Conservation (phyloP, 805 yeast genomes). For the Zygotorulaspora sp. region DNA sequence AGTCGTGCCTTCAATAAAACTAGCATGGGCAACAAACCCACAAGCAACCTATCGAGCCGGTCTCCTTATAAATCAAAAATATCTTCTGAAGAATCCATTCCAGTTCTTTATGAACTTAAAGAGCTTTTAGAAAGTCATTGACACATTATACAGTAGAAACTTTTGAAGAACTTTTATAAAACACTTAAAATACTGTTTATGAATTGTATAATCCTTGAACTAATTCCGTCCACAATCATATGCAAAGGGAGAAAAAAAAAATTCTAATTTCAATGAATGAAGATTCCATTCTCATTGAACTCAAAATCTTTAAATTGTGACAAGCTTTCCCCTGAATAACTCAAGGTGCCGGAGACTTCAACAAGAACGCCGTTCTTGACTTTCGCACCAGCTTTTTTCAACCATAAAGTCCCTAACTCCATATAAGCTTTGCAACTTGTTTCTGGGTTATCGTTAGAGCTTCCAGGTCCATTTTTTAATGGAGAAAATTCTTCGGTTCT, state of each 20-base stretch:
- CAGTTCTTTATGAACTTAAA: conserved; percentile 30
- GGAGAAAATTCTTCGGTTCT: conserved; percentile 88
- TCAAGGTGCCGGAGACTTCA: conserved; percentile 72
- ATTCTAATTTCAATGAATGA: conserved; percentile 18
- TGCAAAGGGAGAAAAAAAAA: background rate
- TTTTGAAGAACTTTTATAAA: conserved; percentile 2
- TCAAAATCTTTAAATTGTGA: conserved; percentile 48
- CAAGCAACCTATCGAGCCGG: conserved; percentile 18
- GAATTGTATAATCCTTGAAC: background rate
- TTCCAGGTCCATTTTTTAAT: conserved; percentile 81
- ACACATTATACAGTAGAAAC: no score
- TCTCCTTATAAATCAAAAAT: conserved; percentile 14
- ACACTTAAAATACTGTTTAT: background rate
- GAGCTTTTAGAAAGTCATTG: conserved; percentile 17
- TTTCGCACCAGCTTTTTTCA: conserved; percentile 61
- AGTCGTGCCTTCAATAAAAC: conserved; percentile 3
- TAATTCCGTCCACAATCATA: background rate
- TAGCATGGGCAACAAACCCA: background rate
- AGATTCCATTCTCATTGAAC: conserved; percentile 28
- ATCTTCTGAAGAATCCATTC: conserved; percentile 32
- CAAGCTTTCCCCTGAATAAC: conserved; percentile 73
- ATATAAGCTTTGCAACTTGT: conserved; percentile 68
- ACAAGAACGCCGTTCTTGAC: conserved; percentile 47
- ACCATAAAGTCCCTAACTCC: conserved; percentile 70
- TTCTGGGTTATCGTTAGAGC: conserved; percentile 79